These are phyloP conservation scores for Danielia oregonensis DNA, from an alignment of 805 yeast species.

Conservation along the genomic window DNA sequence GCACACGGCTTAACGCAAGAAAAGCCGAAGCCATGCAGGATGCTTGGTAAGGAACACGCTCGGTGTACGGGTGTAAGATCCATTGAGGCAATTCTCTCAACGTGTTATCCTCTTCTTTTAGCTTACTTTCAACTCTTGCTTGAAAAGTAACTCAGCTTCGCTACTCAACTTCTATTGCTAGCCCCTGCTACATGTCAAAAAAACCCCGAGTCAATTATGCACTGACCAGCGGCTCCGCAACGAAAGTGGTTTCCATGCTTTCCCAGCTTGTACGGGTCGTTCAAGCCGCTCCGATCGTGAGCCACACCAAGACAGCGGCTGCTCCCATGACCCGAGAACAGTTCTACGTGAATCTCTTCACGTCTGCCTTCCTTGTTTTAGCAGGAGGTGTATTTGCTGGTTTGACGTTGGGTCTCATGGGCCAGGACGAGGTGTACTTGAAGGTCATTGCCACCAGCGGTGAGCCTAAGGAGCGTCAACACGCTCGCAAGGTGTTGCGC, in stretches of 20 bases:
- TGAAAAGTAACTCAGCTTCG: no score
- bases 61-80: no score
- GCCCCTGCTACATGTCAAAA: slow-evolving; percentile 11
- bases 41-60: no score
- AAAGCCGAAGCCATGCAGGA: no score
- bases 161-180: no score
- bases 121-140: no score
- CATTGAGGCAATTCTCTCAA: no score
- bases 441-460: slow-evolving; percentile 91
- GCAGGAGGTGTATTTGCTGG: slow-evolving; percentile 93
- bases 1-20: no score
- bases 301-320: slow-evolving; percentile 9
- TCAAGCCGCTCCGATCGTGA: slow-evolving; percentile 30
- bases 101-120: no score
- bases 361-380: slow-evolving; percentile 60
- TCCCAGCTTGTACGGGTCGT: slow-evolving; percentile 31
- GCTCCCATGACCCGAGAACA: slow-evolving; percentile 31
- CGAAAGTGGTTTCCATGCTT: slow-evolving; percentile 30
- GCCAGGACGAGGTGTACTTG: slow-evolving; percentile 93
- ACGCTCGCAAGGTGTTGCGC: slow-evolving; percentile 68
- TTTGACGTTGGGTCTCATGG: slow-evolving; percentile 93
- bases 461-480: slow-evolving; percentile 58
- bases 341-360: slow-evolving; percentile 45
- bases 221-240: slow-evolving; percentile 14
- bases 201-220: slow-evolving; percentile 30